Percentiles rank a stretch among this genome's conserved stretches.
These are phyloP conservation scores for Fonsecaea monophora DNA, from an alignment of 2,329 filamentous ascomycete species.

Conservation along the genomic window DNA sequence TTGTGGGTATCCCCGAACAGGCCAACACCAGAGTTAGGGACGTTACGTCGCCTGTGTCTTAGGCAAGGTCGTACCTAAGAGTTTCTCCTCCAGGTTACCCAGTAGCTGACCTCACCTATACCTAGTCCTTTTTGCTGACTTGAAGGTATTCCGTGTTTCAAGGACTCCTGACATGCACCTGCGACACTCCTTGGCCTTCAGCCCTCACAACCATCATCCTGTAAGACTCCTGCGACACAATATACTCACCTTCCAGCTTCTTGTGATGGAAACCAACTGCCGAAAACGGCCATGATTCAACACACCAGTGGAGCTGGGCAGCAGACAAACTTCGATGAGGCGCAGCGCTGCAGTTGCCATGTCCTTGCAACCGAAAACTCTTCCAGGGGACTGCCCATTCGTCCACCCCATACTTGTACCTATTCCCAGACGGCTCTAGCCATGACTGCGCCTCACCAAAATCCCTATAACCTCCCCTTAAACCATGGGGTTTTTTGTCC, in stretches of 20 bases:
- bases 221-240: background rate
- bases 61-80: background rate
- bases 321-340: constrained; percentile 1
- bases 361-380: constrained; percentile 5
- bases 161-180: background rate
- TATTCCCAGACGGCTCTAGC: background rate
- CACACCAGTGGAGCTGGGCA: constrained; percentile 17
- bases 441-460: constrained; percentile 20
- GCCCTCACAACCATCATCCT: background rate
- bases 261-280: background rate
- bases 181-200: background rate
- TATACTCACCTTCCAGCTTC: background rate
- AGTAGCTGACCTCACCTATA: too few species aligned
- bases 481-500: too few species aligned
- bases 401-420: background rate
- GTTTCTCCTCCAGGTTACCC: too few species aligned
- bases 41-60: constrained; percentile 1
- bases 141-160: too few species aligned
- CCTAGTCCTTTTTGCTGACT: too few species aligned
- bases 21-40: background rate
- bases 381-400: background rate
- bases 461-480: background rate
- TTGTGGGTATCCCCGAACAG: background rate
- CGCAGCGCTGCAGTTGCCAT: constrained; percentile 13
- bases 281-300: background rate